phyloP scores from a whole-genome alignment of 306 rosid species.

The Ammopiptanthus mongolicus region DNA sequence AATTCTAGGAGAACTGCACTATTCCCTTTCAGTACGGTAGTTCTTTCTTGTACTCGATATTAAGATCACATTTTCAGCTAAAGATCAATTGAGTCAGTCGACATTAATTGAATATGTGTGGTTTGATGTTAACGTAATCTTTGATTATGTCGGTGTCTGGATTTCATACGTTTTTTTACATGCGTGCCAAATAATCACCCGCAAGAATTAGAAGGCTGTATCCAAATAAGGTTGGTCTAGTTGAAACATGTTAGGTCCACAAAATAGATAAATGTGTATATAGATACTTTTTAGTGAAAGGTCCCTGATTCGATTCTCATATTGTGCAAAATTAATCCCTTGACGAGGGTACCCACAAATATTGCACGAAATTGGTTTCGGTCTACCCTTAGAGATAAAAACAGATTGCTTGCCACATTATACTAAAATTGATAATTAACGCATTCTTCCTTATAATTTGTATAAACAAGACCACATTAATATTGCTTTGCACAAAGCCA shows the following conservation, averaged over 20 bases:
- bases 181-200: not conserved
- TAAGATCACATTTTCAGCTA: not conserved
- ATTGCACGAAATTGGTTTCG: too few species aligned
- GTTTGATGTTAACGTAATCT: not conserved
- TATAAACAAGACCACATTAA: too few species aligned
- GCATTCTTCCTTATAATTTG: too few species aligned
- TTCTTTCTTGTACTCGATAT: constrained; percentile 19
- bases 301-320: too few species aligned
- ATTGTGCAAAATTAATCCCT: too few species aligned
- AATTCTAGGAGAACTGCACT: not conserved
- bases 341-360: too few species aligned
- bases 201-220: not conserved
- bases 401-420: not conserved
- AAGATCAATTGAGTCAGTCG: not conserved
- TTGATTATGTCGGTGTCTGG: not conserved
- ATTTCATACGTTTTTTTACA: not conserved
- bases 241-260: too few species aligned
- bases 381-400: not conserved
- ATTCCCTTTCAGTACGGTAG: not conserved
- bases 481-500: too few species aligned
- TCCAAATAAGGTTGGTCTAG: too few species aligned
- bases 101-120: not conserved
- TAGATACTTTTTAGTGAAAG: too few species aligned
- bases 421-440: not conserved
- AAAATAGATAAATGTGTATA: too few species aligned